A percentile compares a stretch with the other conserved stretches of the same genome.
Evolutionary conservation across 148 eudicot species (phyloP).

Genomic region (Cornus kousa): DNA sequence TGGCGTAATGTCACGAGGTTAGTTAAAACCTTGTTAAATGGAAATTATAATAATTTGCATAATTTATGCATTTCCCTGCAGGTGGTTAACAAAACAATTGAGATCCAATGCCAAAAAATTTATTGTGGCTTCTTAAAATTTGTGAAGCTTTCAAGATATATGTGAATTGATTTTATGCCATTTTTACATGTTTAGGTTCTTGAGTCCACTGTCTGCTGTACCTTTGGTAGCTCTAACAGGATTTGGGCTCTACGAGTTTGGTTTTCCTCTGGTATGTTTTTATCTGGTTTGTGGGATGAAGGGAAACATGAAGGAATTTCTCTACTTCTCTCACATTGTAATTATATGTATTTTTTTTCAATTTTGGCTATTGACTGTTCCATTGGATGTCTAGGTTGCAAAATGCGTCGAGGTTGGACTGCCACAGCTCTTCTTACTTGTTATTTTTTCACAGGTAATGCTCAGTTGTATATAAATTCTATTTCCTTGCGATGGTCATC

Average conservation of each 20-base stretch:
- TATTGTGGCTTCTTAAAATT: background rate
- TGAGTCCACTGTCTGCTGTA: conserved; percentile 79
- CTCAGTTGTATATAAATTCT: background rate
- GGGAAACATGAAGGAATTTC: background rate
- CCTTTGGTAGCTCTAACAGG: conserved; percentile 83
- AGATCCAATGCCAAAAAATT: background rate
- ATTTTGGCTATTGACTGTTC: background rate
- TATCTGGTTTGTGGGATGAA: background rate
- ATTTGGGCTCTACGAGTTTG: conserved; percentile 76
- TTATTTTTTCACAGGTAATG: conserved; percentile 72
- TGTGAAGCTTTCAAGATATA: background rate
- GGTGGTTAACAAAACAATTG: no score
- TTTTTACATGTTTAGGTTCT: conserved; percentile 39
- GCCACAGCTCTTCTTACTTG: conserved; percentile 65
- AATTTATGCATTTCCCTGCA: no score
- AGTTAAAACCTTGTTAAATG: background rate
- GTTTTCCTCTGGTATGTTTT: conserved; percentile 82
- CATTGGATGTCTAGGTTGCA: conserved; percentile 43
- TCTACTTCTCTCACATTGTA: background rate
- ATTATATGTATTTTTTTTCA: background rate
- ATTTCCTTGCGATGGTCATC: background rate
- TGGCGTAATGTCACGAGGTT: conserved; percentile 87
- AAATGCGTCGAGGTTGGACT: conserved; percentile 79
- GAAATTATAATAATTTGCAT: background rate
- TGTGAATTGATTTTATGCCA: background rate